Evolutionary conservation across 2,329 filamentous ascomycete species (phyloP).

Genomic region (Lecanosticta acicola): DNA sequence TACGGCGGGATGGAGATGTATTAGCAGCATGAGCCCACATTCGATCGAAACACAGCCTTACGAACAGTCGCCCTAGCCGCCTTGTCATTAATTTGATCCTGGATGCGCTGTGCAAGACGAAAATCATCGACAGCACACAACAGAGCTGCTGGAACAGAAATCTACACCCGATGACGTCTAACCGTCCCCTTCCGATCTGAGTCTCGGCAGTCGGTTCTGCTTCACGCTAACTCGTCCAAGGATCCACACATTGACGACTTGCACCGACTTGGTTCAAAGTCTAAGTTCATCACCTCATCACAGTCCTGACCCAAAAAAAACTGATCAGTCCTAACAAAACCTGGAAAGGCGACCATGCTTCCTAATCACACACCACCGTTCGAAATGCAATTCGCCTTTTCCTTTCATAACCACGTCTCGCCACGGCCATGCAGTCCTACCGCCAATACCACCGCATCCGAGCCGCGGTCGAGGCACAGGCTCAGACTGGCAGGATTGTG

Average conservation of each 20-base stretch:
- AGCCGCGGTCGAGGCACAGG: conserved; percentile 6
- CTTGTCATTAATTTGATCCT: background rate
- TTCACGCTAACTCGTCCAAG: no score
- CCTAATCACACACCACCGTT: no score
- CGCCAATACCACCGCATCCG: conserved; percentile 8
- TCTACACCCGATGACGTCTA: no score
- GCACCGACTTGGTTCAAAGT: no score
- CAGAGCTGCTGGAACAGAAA: background rate
- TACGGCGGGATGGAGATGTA: conserved; percentile 6
- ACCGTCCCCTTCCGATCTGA: no score
- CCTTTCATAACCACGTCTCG: background rate
- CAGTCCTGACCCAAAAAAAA: no score
- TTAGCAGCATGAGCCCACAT: background rate
- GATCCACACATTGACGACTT: no score
- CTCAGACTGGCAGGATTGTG: conserved; percentile 9
- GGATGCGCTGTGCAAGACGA: background rate
- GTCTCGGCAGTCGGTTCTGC: no score
- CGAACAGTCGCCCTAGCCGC: background rate
- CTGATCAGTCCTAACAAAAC: background rate
- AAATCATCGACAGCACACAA: no score
- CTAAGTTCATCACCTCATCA: no score
- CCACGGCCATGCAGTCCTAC: conserved; percentile 10
- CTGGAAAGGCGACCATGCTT: no score
- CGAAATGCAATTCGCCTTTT: no score
- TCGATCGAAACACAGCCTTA: background rate